These are phyloP conservation scores for Trichoderma sp. DNA, from an alignment of 2,329 filamentous ascomycete genomes.

Conservation along the genomic window DNA sequence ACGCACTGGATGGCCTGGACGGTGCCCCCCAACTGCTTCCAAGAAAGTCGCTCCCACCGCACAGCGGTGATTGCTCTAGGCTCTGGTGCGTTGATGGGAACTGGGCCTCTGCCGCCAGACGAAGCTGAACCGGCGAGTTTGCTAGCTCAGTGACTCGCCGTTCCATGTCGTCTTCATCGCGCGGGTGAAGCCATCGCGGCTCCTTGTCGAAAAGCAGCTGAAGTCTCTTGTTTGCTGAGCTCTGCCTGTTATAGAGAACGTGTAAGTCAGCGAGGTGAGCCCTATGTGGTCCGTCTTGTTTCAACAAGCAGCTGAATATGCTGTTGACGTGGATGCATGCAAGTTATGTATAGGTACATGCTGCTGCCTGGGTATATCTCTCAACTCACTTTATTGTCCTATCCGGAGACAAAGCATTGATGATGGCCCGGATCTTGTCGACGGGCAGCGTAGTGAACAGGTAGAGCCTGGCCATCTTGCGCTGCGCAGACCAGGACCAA, in stretches of 20 bases:
- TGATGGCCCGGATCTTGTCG: conserved; percentile 52
- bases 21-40: background rate
- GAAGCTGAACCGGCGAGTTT: conserved; percentile 43
- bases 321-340: background rate
- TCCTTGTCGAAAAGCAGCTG: conserved; percentile 60
- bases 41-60: background rate
- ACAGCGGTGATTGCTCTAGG: conserved; percentile 5
- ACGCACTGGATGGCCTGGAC: conserved; percentile 4
- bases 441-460: conserved; percentile 58
- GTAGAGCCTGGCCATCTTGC: conserved; percentile 59
- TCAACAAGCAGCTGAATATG: too few relatives aligned
- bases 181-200: conserved; percentile 59
- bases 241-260: conserved; percentile 45
- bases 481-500: conserved; percentile 56
- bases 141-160: conserved; percentile 52
- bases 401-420: conserved; percentile 47
- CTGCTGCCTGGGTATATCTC: background rate
- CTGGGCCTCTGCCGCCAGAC: background rate
- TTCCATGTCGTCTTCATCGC: conserved; percentile 54
- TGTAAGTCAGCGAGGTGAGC: background rate
- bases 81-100: background rate
- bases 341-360: background rate
- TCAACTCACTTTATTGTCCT: conserved; percentile 51
- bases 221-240: conserved; percentile 62
- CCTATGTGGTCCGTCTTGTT: background rate